Base-by-base conservation (phyloP, 2,329 filamentous ascomycete genomes). In the Trichoderma asperellum region DNA sequence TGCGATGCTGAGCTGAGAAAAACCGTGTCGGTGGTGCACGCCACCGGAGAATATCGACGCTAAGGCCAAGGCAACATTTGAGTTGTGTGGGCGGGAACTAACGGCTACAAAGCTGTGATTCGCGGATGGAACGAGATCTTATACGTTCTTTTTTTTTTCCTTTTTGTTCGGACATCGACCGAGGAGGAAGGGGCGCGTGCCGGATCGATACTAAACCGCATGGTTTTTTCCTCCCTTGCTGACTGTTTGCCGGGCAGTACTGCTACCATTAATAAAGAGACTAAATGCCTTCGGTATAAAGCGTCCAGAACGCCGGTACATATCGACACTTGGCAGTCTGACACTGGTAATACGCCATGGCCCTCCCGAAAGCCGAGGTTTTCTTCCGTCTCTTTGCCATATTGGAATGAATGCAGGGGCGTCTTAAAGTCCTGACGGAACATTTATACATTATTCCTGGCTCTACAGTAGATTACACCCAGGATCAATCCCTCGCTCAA, bases 161-260 rank as follows among this genome's bases (percentile, higher is more conserved):
- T 32, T 37, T 55, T 68, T 57, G 35, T 49, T 70, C 68, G 68
- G 68, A 68, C 68, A 57, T 68, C 68, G 68, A 70, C 68, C 68
- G 68, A 70, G 68, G 49, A 43, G 63, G 68, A 43, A 61, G 43
- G 57, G 43, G 65, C 56, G 63, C 35, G 57, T 53, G 56, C 63
- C 55, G 56, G 68, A 53, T 34, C 24, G 64, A 58, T 67, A 21
- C 64, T 67, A 67, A 24, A 67, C 29, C n/a, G 53, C 64, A 58
- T 32, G 55, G 64, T 29, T 52, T 52, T 47, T 32, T 29, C 7
- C 29, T 49, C 49, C 66, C 49, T 57, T 43, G 35, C 40, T 67
- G 64, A 35, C 57, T 59, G 40, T 67, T 59, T 55, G 18, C 64
- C 64, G 66, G 37, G 5, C 37, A 18, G 24, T 55, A 53, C n/a